A percentile compares a stretch with the other conserved stretches of the same genome.
Evolutionary conservation across 345 rosid species (phyloP).

Genomic region (Citropsis articulata): DNA sequence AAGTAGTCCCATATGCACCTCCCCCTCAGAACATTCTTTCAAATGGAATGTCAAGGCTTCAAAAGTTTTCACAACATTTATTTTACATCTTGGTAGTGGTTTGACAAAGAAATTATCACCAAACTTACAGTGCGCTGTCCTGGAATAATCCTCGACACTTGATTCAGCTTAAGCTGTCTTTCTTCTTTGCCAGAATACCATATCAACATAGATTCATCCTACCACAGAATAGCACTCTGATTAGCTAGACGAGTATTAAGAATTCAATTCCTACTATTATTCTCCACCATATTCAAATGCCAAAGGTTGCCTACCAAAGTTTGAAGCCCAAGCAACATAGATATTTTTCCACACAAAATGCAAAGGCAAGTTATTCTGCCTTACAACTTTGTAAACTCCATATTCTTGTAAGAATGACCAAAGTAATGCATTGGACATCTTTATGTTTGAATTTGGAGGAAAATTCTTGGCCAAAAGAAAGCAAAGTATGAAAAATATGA

Average conservation of each 20-base stretch:
- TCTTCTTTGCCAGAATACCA: constrained; percentile 93
- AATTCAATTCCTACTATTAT: neutral
- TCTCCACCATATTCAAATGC: neutral
- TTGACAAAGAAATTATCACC: neutral
- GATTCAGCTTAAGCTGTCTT: constrained; percentile 65
- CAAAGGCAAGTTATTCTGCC: neutral
- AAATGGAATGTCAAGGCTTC: neutral
- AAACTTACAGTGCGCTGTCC: constrained; percentile 96
- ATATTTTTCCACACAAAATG: neutral
- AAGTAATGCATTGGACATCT: neutral
- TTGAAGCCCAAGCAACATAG: constrained; percentile 2
- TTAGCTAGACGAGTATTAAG: neutral
- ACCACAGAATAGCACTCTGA: constrained; percentile 22
- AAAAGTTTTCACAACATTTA: neutral
- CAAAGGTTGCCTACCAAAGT: neutral
- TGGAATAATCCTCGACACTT: constrained; percentile 69
- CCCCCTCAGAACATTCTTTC: neutral
- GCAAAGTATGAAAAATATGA: neutral
- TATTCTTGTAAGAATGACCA: neutral
- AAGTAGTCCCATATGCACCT: neutral
- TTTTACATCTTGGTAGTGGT: neutral
- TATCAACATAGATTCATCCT: constrained; percentile 86
- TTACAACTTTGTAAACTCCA: neutral
- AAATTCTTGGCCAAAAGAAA: neutral
- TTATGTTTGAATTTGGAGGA: neutral